A percentile compares a stretch with the other conserved stretches of the same genome.
phyloP scores from a whole-genome alignment of 495 filamentous ascomycete species.

The Aspergillus panamensis region DNA sequence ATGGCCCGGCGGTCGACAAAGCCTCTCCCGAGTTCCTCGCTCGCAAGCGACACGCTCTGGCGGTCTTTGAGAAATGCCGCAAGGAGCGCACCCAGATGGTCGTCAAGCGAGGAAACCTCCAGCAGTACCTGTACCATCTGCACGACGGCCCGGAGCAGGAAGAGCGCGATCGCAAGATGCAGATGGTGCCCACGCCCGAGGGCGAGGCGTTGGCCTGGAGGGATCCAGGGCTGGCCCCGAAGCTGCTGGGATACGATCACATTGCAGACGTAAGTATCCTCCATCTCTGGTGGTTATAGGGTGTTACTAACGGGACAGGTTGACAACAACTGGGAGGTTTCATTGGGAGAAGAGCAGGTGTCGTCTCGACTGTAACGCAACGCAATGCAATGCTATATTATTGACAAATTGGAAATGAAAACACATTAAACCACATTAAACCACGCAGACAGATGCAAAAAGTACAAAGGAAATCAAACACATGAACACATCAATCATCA shows the following conservation, averaged over 20 bases:
- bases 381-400: neutral
- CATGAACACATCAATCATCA: neutral
- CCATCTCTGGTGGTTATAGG: neutral
- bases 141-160: slow-evolving; percentile 48
- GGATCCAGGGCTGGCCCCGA: slow-evolving; percentile 42
- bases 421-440: neutral
- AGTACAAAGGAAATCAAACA: neutral
- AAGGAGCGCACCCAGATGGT: slow-evolving; percentile 44
- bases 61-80: slow-evolving; percentile 45
- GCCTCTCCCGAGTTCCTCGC: slow-evolving; percentile 24
- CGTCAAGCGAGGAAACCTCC: slow-evolving; percentile 44
- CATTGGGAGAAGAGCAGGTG: neutral
- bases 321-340: slow-evolving; percentile 4
- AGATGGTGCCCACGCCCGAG: slow-evolving; percentile 41
- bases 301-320: slow-evolving; percentile 4
- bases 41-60: slow-evolving; percentile 38
- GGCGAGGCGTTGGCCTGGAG: slow-evolving; percentile 48
- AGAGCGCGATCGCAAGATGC: slow-evolving; percentile 44
- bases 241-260: slow-evolving; percentile 44
- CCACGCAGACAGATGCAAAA: neutral
- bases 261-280: slow-evolving; percentile 33
- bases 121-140: slow-evolving; percentile 50
- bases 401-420: too few species aligned
- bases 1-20: slow-evolving; percentile 24
- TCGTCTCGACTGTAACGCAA: slow-evolving; percentile 1